Conservation (phyloP, 1,284 basidiomycete genomes). For the Ceratobasidium sp. region DNA sequence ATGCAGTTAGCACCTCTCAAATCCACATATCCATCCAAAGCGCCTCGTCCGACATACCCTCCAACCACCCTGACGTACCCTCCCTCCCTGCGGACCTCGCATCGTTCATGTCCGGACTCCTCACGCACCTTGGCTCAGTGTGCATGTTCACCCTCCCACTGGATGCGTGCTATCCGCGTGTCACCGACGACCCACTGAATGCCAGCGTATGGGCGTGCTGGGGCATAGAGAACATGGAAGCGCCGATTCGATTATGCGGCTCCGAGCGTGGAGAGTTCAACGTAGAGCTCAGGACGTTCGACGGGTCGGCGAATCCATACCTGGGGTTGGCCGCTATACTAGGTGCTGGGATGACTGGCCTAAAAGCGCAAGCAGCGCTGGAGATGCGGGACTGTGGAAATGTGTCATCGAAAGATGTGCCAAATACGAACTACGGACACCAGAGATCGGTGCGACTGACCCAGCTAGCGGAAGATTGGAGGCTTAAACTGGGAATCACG, state of each 20-base stretch:
- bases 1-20: slow-evolving; percentile 67
- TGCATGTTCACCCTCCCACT: slow-evolving; percentile 68
- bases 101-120: slow-evolving; percentile 63
- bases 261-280: slow-evolving; percentile 58
- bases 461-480: slow-evolving; percentile 54
- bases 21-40: slow-evolving; percentile 70
- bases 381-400: slow-evolving; percentile 52
- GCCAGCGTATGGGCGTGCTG: slow-evolving; percentile 35
- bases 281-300: slow-evolving; percentile 71
- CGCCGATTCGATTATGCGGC: slow-evolving; percentile 69
- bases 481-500: slow-evolving; percentile 57
- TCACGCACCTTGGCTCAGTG: slow-evolving; percentile 66
- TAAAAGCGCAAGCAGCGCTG: slow-evolving; percentile 55
- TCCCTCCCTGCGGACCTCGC: slow-evolving; percentile 52
- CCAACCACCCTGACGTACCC: slow-evolving; percentile 46
- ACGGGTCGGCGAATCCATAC: slow-evolving; percentile 65
- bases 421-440: too few species aligned
- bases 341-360: slow-evolving; percentile 60
- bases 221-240: slow-evolving; percentile 73
- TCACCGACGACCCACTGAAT: slow-evolving; percentile 66
- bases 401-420: too few species aligned
- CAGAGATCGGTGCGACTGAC: too few species aligned
- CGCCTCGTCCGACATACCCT: slow-evolving; percentile 46
- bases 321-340: slow-evolving; percentile 63
- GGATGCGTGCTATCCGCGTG: slow-evolving; percentile 68